phyloP scores from a whole-genome alignment of 805 yeast species.

The Cyberlindnera misumaiensis region DNA sequence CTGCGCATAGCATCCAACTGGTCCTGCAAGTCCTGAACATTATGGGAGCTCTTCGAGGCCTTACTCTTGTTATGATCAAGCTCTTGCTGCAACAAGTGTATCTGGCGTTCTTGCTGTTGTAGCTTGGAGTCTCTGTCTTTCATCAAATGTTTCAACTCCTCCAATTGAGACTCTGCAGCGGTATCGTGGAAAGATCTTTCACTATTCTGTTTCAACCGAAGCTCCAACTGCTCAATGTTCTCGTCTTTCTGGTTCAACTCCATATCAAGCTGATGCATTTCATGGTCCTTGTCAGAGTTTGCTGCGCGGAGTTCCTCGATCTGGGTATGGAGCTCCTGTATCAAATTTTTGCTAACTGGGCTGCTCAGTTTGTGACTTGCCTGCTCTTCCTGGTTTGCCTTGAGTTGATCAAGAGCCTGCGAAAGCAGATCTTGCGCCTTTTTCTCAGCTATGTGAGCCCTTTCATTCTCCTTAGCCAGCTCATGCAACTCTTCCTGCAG shows the following conservation, averaged over 20 bases:
- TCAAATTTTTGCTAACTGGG: slow-evolving; percentile 8
- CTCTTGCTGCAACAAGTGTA: slow-evolving; percentile 2
- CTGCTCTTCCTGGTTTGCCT: slow-evolving; percentile 7
- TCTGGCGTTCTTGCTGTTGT: slow-evolving; percentile 8
- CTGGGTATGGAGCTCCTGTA: slow-evolving; percentile 16
- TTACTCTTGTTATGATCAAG: slow-evolving; percentile 1
- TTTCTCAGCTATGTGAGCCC: background rate
- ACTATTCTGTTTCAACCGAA: slow-evolving; percentile 11
- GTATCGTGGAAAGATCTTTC: slow-evolving; percentile 6
- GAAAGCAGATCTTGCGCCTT: background rate
- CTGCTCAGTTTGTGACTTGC: slow-evolving; percentile 4
- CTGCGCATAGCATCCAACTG: slow-evolving; percentile 2
- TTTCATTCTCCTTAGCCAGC: background rate
- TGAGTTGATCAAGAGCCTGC: background rate
- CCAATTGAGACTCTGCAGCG: slow-evolving; percentile 10
- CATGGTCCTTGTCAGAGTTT: slow-evolving; percentile 13
- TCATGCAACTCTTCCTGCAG: background rate
- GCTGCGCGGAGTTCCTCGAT: slow-evolving; percentile 10
- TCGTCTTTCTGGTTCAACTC: slow-evolving; percentile 17
- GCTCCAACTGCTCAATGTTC: slow-evolving; percentile 13
- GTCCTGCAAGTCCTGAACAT: slow-evolving; percentile 2
- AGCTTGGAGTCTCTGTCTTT: slow-evolving; percentile 11
- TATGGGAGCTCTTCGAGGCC: background rate
- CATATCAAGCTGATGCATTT: slow-evolving; percentile 16
- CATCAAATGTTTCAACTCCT: slow-evolving; percentile 10